Conservation (phyloP, 2,329 filamentous ascomycete genomes). For the Trichoderma sp. region DNA sequence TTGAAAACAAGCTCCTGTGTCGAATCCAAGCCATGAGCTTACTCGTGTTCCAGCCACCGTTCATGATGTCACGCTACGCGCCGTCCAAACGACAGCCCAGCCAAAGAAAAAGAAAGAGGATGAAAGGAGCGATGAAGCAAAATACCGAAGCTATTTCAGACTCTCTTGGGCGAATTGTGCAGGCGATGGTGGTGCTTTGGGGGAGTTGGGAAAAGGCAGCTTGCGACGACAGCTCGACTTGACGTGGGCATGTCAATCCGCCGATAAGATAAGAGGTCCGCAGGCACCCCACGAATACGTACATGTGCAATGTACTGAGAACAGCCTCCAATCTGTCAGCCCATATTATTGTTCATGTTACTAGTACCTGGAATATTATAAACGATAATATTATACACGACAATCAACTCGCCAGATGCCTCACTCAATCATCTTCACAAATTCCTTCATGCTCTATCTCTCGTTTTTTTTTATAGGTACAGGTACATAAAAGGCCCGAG, state of each 20-base stretch:
- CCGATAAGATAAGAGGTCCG: constrained; percentile 18
- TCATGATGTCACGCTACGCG: constrained; percentile 45
- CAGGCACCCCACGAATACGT: constrained; percentile 10
- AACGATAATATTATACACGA: no score
- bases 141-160: not conserved
- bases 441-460: not conserved
- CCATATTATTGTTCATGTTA: not conserved
- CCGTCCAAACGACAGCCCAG: not conserved
- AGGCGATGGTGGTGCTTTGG: not conserved
- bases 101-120: not conserved
- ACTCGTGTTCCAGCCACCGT: constrained; percentile 93
- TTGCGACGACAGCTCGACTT: not conserved
- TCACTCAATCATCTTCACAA: not conserved
- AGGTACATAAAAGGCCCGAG: constrained; percentile 1
- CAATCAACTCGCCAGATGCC: not conserved
- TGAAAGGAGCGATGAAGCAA: not conserved
- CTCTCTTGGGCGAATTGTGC: not conserved
- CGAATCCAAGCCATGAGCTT: constrained; percentile 21
- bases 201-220: not conserved
- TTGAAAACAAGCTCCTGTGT: not conserved
- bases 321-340: not conserved
- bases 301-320: not conserved
- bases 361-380: not conserved
- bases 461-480: not conserved
- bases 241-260: not conserved